These are phyloP conservation scores for Boletus vinaceobasis DNA, from an alignment of 768 basidiomycete genomes.

Conservation along the genomic window DNA sequence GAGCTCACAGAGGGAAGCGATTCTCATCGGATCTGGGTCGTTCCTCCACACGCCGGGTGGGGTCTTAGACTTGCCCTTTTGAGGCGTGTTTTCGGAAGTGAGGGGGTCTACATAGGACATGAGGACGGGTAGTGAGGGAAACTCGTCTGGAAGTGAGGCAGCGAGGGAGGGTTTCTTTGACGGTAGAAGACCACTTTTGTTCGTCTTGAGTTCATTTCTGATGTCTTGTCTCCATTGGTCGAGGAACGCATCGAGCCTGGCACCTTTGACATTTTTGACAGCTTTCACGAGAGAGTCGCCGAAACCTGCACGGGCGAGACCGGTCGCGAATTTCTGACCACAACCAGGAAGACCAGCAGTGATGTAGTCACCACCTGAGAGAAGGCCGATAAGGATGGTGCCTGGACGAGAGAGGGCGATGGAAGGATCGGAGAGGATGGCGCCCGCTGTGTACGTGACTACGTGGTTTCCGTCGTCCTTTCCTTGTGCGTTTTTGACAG, in stretches of 20 bases:
- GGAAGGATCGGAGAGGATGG: slow-evolving; percentile 42
- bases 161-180: slow-evolving; percentile 65
- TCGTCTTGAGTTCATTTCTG: slow-evolving; percentile 62
- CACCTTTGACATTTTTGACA: slow-evolving; percentile 44
- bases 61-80: slow-evolving; percentile 32
- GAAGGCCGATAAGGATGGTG: slow-evolving; percentile 75
- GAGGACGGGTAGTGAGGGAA: slow-evolving; percentile 73
- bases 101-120: slow-evolving; percentile 76
- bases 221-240: slow-evolving; percentile 61
- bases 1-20: slow-evolving; percentile 79
- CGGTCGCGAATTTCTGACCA: slow-evolving; percentile 69
- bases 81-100: slow-evolving; percentile 56
- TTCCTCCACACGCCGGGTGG: slow-evolving; percentile 43
- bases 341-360: slow-evolving; percentile 65
- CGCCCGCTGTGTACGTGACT: slow-evolving; percentile 36
- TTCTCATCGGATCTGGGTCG: slow-evolving; percentile 66
- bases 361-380: slow-evolving; percentile 91
- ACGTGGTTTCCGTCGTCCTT: slow-evolving; percentile 72
- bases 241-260: slow-evolving; percentile 52
- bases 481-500: slow-evolving; percentile 61
- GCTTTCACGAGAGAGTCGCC: slow-evolving; percentile 67
- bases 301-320: slow-evolving; percentile 77
- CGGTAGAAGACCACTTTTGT: slow-evolving; percentile 60
- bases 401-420: slow-evolving; percentile 58
- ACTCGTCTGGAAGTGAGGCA: slow-evolving; percentile 56